Evolutionary conservation across 352 stramenopile genomes (phyloP), one percentile per base, ranked within the genome.

Genomic region (Phytopythium oedochilum): DNA sequence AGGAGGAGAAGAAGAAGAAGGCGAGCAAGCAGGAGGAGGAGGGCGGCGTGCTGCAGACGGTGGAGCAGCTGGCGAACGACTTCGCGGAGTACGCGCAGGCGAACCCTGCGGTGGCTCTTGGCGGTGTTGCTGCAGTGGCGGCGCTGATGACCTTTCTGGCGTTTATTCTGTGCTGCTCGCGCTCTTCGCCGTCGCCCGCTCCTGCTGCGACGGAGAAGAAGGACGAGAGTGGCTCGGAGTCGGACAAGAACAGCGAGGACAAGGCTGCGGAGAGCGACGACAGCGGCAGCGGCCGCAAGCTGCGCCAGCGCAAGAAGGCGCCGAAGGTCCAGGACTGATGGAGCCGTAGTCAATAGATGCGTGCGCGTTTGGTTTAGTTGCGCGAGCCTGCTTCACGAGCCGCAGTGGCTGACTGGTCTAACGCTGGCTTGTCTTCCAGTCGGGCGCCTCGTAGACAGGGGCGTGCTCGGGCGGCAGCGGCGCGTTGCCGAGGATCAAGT

Each of bases 231-330:
- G 55, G 61, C 29, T 48, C 44, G 23, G 60, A 79, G 35, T 51
- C 44, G 34, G 60, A 79, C 34, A 63, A 81, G 25, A 62, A 70
- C 4, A 59, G 66, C 26, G 68, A 74, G 47, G 68, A 68, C 17
- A 78, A 79, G 57, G 60, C 42, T 43, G 60, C 66, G 35, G 71
- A 65, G 26, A 73, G 53, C 54, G 68, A 71, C 35, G 66, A 72
- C 12, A 70, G 42, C 22, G 25, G 51, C 25, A 60, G 69, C 57
- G 56, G 73, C 35, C 62, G 71, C 45, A 92, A 86, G 60, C 51
- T 89, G 39, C 79, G 83, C 44, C 83, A 88, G 66, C 78, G 83
- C 59, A 91, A 91, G 70, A 92, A 90, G 54, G 78, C 78, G 11
- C 83, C 83, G 18, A 81, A 84, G 47, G 78, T 78, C 35, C 78